These are phyloP conservation scores for Wickerhamomyces sp. DNA, from an alignment of 1,139 yeast genomes.

Conservation along the genomic window DNA sequence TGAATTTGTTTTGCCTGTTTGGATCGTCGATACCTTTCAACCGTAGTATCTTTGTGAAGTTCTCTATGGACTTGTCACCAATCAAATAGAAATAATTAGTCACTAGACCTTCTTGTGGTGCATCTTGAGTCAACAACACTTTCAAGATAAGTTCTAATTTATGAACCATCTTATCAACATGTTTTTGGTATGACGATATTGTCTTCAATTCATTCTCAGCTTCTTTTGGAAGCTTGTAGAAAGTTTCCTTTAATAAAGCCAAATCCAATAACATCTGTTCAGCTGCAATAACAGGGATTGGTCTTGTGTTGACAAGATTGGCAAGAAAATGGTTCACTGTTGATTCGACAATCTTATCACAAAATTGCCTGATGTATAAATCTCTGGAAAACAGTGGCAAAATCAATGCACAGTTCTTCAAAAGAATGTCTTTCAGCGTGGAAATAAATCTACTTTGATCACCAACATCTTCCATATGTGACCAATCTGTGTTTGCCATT, in stretches of 20 bases:
- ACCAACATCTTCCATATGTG: conserved; percentile 51
- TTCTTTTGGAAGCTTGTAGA: conserved; percentile 45
- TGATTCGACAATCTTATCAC: conserved; percentile 72
- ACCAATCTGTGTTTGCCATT: conserved; percentile 78
- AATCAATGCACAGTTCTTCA: conserved; percentile 42
- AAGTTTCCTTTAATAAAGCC: conserved; percentile 52
- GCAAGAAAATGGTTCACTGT: conserved; percentile 53
- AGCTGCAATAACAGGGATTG: conserved; percentile 64
- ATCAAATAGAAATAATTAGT: conserved; percentile 62
- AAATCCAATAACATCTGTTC: conserved; percentile 80
- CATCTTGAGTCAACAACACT: conserved; percentile 55
- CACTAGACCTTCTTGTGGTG: conserved; percentile 64
- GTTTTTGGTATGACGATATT: conserved; percentile 20
- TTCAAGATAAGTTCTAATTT: conserved; percentile 62
- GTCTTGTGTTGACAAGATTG: conserved; percentile 50
- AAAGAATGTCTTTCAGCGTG: conserved; percentile 48
- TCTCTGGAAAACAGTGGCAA: conserved; percentile 64
- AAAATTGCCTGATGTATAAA: conserved; percentile 63
- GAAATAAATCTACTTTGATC: conserved; percentile 68
- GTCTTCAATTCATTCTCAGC: conserved; percentile 10
- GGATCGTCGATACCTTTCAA: conserved; percentile 51
- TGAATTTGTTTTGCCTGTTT: conserved; percentile 42
- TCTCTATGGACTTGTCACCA: conserved; percentile 57
- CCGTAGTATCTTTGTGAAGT: conserved; percentile 59
- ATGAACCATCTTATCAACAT: conserved; percentile 43